These are phyloP conservation scores for Posidonia australis DNA, from an alignment of 106 monocot genomes.

Conservation along the genomic window DNA sequence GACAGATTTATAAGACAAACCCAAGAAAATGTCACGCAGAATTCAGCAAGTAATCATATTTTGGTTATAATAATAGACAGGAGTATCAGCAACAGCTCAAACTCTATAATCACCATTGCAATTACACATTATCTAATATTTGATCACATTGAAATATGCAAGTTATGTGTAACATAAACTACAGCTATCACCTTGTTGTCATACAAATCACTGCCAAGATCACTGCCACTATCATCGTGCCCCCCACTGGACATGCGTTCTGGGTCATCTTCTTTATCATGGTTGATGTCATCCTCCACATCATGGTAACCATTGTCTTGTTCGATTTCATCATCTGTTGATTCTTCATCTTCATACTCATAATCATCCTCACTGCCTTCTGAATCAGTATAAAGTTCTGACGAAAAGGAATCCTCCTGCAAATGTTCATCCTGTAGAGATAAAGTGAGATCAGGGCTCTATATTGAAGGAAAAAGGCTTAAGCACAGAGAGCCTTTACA, in stretches of 20 bases:
- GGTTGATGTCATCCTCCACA: constrained; percentile 8
- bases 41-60: no score
- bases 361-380: constrained; percentile 13
- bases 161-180: neutral
- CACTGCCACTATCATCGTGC: constrained; percentile 10
- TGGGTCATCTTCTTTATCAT: constrained; percentile 1
- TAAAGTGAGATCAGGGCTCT: no score
- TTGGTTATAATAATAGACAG: no score
- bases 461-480: no score
- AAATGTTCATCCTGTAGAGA: constrained; percentile 12
- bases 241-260: constrained; percentile 4
- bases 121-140: no score
- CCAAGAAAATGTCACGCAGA: no score
- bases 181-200: constrained; percentile 9
- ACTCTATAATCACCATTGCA: no score
- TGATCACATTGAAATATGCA: neutral
- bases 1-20: no score
- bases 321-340: constrained; percentile 14
- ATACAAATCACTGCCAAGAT: constrained; percentile 10
- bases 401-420: constrained; percentile 13
- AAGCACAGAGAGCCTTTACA: no score
- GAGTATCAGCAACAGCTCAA: no score
- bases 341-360: constrained; percentile 16
- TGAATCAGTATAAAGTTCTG: constrained; percentile 23
- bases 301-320: constrained; percentile 14